A percentile compares a stretch with the other conserved stretches of the same genome.
phyloP scores from a whole-genome alignment of 345 rosid species.

The Schrenkiella parvula region DNA sequence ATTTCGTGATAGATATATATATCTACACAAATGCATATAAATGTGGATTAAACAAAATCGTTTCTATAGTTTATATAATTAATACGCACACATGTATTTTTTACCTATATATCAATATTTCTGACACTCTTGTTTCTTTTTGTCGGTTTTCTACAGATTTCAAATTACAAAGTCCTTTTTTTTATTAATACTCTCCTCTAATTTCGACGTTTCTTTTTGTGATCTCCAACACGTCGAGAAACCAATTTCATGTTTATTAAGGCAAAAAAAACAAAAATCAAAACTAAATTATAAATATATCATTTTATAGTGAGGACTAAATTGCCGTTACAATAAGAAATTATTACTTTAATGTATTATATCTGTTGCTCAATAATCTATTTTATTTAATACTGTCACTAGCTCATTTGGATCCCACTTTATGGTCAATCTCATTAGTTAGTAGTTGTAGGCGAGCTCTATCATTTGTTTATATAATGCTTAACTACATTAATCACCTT shows the following conservation, averaged over 20 bases:
- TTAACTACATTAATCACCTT: background rate
- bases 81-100: conserved; percentile 16
- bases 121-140: conserved; percentile 34
- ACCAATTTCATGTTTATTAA: conserved; percentile 21
- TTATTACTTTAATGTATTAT: background rate
- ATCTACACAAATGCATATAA: background rate
- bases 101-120: conserved; percentile 17
- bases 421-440: conserved; percentile 11
- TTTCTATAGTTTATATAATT: conserved; percentile 10
- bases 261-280: background rate
- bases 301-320: background rate
- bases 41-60: background rate
- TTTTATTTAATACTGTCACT: background rate
- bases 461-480: background rate
- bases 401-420: background rate
- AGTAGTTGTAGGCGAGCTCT: background rate
- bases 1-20: background rate
- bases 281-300: background rate
- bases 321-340: background rate
- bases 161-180: background rate
- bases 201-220: conserved; percentile 34
- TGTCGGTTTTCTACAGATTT: conserved; percentile 15
- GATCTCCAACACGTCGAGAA: conserved; percentile 27
- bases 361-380: background rate
- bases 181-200: background rate